phyloP scores from a whole-genome alignment of 805 yeast species.

The Ogataea paradorogensis region DNA sequence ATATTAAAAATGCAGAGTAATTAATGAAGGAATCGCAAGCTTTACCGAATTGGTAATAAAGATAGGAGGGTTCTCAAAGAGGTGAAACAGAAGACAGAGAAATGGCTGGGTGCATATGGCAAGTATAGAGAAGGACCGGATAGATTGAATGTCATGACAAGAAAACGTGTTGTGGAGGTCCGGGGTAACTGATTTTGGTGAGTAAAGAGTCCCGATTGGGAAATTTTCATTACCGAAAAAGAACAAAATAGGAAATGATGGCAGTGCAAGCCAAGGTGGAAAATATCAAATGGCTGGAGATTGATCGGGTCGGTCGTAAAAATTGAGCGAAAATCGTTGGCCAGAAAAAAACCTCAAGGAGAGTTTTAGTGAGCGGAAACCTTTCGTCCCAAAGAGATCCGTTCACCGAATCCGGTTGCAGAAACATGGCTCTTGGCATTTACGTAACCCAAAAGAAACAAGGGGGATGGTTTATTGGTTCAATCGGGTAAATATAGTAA shows the following conservation, averaged over 20 bases:
- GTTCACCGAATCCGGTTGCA: constrained; percentile 7
- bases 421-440: constrained; percentile 5
- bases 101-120: too few relatives aligned
- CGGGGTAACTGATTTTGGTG: constrained; percentile 2
- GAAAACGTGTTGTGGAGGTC: not conserved
- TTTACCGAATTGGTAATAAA: too few relatives aligned
- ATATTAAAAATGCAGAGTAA: not conserved
- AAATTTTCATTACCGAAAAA: constrained; percentile 2
- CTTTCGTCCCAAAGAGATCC: not conserved
- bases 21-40: too few relatives aligned
- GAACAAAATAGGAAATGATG: not conserved
- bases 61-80: too few relatives aligned
- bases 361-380: not conserved
- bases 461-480: constrained; percentile 1
- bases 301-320: constrained; percentile 6
- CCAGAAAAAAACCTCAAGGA: constrained; percentile 8
- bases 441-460: constrained; percentile 2
- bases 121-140: too few relatives aligned
- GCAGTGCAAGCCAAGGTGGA: too few relatives aligned
- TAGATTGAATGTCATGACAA: not conserved
- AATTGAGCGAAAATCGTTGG: constrained; percentile 5
- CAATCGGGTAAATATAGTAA: not conserved
- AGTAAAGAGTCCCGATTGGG: not conserved
- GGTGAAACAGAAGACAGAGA: too few relatives aligned
- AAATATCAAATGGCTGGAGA: constrained; percentile 1